Base-by-base conservation (phyloP, 805 yeast genomes). In the Trichomonascus vanleenenianus region DNA sequence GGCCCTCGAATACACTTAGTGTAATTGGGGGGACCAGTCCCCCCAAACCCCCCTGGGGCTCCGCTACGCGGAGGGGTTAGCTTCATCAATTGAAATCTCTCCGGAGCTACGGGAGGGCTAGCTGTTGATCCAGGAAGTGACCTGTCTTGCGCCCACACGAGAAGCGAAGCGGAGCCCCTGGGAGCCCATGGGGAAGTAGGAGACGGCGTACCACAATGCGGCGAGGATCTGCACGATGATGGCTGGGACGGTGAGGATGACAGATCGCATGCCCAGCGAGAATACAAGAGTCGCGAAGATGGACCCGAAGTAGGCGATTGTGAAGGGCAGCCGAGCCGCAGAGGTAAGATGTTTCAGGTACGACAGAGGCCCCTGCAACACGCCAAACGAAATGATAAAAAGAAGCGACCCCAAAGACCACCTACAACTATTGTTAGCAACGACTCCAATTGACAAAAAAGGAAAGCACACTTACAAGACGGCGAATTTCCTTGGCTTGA, bases 171-270 rank as follows among this genome's bases (percentile, higher is more conserved):
- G 66, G 41, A 81, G 57, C 2, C 94, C 83, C 50, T 84, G 83
- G 1, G 91, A 85, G 10, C 98, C 98, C 67, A 89, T 84, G 11
- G 98, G 98, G 74, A 93, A 91, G 64, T 93, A 93, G 57, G 95
- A 85, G 36, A 91, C 72, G 0, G 93, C 81, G 62, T 93, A 93
- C 71, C 89, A 89, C 3, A 87, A 57, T n/a, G 93, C 88, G 1
- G 96, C 91, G 46, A 93, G 64, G 7, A 89, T 68, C 63, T 93
- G 97, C 9, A 85, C 63, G 2, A 83, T 63, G 37, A 93, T 83
- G 30, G 87, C 79, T 10, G 87, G 59, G 9, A 93, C 65, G 0
- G 97, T 87, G 43, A 88, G 66, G 5, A 93, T 57, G 0, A 95
- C 80, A 45, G 84, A 79, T 56, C 80, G 83, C 55, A 81, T 59